These are phyloP conservation scores for Blastobotrys arbuscula DNA, from an alignment of 1,139 yeast genomes.

Conservation along the genomic window DNA sequence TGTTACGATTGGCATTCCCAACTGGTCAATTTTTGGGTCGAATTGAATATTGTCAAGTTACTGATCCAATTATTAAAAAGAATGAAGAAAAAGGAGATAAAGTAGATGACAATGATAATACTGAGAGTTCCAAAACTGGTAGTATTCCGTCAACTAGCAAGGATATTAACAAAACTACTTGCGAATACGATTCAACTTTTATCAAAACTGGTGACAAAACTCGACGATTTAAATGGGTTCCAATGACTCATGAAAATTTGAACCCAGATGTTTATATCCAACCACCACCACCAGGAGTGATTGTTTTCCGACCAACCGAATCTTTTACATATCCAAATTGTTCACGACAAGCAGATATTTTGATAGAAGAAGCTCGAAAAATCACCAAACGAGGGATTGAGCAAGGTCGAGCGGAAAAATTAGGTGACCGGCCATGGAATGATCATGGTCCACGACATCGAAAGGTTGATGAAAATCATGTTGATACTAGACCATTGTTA, in stretches of 20 bases:
- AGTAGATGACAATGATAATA: not conserved
- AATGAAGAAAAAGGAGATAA: not conserved
- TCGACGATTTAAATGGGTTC: slow-evolving; percentile 55
- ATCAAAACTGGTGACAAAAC: slow-evolving; percentile 8
- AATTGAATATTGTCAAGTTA: slow-evolving; percentile 38
- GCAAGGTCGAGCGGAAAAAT: slow-evolving; percentile 39
- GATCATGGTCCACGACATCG: slow-evolving; percentile 63
- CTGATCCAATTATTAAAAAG: slow-evolving; percentile 47
- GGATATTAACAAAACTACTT: not conserved
- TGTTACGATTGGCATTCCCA: slow-evolving; percentile 75
- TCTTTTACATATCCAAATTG: slow-evolving; percentile 78
- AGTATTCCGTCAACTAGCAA: not conserved
- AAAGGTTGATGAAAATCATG: slow-evolving; percentile 26
- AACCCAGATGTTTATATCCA: slow-evolving; percentile 53
- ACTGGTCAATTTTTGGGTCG: slow-evolving; percentile 79
- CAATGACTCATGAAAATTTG: slow-evolving; percentile 51
- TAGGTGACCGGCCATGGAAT: slow-evolving; percentile 85
- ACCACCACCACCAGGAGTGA: slow-evolving; percentile 87
- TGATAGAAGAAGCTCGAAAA: slow-evolving; percentile 62
- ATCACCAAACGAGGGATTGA: slow-evolving; percentile 53
- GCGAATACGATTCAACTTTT: slow-evolving; percentile 1
- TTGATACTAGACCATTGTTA: slow-evolving; percentile 59
- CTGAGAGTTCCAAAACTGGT: not conserved
- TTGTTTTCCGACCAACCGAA: slow-evolving; percentile 80
- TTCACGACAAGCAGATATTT: slow-evolving; percentile 63